Base-by-base conservation (phyloP, 257 asterid genomes). In the Ilex aquifolium region DNA sequence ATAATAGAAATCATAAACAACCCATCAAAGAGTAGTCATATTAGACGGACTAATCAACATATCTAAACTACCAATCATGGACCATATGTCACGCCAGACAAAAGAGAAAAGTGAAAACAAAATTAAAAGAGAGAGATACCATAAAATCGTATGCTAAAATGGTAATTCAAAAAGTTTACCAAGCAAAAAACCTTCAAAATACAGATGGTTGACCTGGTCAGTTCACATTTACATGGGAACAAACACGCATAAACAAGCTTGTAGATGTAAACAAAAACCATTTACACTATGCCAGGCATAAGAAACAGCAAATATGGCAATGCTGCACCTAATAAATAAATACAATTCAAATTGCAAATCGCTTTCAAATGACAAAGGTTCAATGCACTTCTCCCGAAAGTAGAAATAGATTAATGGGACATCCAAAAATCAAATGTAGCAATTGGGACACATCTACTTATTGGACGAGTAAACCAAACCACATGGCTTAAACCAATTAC, bases 381-480 rank as follows among this genome's bases (percentile, higher is more conserved):
- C 15, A 7, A 53, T 14, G 4, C 15, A 15, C 2, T 21, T 53
- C 31, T 53, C 15, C 30, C 10, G 0, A 1, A n/a, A 16, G 31
- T 36, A 36, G 42, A 36, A 36, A 36, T 0, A 36, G 42, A 36
- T 53, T 53, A 2, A 8, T 14, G n/a, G 11, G n/a, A 53, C 57
- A 6, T 7, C 27, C 31, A 15, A 53, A 50, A 6, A 49, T 11
- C 15, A 53, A 13, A 49, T 7, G 40, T 29, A 44, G 13, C 40
- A 48, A n/a, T 31, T 13, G 40, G 29, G n/a, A 64, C 39, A 27
- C 53, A 60, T 50, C 32, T 36, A 44, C 15, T 29, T 39, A 61
- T 56, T 56, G 39, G 31, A 64, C 40, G 10, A 50, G 63, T 36
- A 65, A 65, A 59, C 30, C n/a, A 63, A 40, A 42, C 14, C 21